phyloP scores from a whole-genome alignment of 2,329 filamentous ascomycete species.

The Bipolaris gigantea region DNA sequence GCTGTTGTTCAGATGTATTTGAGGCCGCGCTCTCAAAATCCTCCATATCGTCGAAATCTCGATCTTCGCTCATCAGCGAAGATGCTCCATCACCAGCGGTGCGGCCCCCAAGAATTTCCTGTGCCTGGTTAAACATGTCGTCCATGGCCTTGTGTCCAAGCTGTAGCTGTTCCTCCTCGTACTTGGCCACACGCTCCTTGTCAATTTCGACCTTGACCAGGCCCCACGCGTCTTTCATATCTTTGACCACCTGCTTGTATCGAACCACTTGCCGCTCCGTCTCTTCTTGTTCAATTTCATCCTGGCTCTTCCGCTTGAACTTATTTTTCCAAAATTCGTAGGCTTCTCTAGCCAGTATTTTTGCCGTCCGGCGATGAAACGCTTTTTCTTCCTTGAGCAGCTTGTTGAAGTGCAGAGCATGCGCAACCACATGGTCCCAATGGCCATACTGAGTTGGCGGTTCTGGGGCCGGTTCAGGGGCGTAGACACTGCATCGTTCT shows the following conservation, averaged over 20 bases:
- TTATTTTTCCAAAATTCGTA: constrained; percentile 73
- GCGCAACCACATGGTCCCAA: constrained; percentile 78
- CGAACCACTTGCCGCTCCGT: constrained; percentile 65
- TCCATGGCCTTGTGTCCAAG: constrained; percentile 66
- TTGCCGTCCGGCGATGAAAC: constrained; percentile 75
- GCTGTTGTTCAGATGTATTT: constrained; percentile 41
- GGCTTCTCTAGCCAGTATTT: constrained; percentile 76
- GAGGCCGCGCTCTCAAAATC: constrained; percentile 48
- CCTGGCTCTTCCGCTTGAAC: constrained; percentile 57
- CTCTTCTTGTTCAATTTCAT: constrained; percentile 81
- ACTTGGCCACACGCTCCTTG: constrained; percentile 57
- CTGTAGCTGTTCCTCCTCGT: constrained; percentile 63
- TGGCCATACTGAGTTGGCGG: constrained; percentile 82
- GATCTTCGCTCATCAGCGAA: constrained; percentile 45
- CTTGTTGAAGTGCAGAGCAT: constrained; percentile 77
- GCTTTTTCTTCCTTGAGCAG: constrained; percentile 78
- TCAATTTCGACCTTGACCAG: constrained; percentile 62
- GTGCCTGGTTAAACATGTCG: constrained; percentile 72
- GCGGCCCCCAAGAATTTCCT: constrained; percentile 45
- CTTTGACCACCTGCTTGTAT: constrained; percentile 72
- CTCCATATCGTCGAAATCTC: constrained; percentile 45
- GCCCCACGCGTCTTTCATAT: constrained; percentile 64
- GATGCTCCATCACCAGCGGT: constrained; percentile 41
- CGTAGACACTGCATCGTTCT: constrained; percentile 70
- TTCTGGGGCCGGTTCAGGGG: constrained; percentile 70